Evolutionary conservation across 2,329 filamentous ascomycete genomes (phyloP), one percentile per base, ranked within the genome.

Genomic region (Monosporascus sp.): DNA sequence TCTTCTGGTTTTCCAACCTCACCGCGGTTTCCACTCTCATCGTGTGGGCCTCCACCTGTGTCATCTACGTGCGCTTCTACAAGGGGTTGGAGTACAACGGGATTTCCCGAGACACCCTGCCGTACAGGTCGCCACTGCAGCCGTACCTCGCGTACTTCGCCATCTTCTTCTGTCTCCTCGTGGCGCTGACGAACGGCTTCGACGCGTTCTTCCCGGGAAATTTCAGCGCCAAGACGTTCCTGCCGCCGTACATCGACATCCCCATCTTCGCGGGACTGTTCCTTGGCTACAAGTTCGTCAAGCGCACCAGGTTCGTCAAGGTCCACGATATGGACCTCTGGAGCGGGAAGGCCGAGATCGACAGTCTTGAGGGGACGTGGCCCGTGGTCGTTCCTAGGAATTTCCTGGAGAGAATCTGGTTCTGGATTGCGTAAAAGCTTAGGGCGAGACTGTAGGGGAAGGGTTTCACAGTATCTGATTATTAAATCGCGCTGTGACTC

Each of bases 121-220:
- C 85, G 1, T 89, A 86, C 71, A 83, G 79, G 54, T 79, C 83
- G 3, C 78, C 76, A 20, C 74, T 81, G 56, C 86, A 91, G 70
- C 88, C 88, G 2, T 90, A 81, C 64, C 74, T 83, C 4, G 86
- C 86, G 2, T 91, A 69, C 48, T 81, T 83, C 52, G 78, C 84
- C 1, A 71, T 89, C 5, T 67, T 72, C 2, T 83, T 81, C 51
- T 87, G 84, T 39, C 74, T 79, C 25, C 63, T 86, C 37, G 85
- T 91, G 72, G 81, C 84, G 1, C 76, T 90, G 55, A 85, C 90
- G 38, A 85, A 86, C 44, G 87, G 87, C 0, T 91, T 89, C 57
- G 78, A 85, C 2, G 84, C 88, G 5, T 91, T 91, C 64, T 75
- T 89, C 54, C 82, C 84, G 0, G 71, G 76, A 15, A 65, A 67